Base-by-base conservation (phyloP, 768 basidiomycete species). In the Chalciporus piperatus region DNA sequence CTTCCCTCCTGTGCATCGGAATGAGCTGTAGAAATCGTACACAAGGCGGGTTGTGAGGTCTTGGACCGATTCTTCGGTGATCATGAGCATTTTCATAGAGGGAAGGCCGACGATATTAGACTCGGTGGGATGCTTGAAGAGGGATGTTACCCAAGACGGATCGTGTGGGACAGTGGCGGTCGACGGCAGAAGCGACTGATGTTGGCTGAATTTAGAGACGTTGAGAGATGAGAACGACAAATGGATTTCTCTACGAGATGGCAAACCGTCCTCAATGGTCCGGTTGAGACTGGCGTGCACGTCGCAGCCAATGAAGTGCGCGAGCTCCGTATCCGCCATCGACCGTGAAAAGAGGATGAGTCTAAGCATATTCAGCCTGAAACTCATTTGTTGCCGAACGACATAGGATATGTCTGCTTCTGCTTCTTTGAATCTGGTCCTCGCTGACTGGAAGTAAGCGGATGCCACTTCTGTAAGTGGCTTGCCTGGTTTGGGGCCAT, bases 391-490 rank as follows among this genome's bases (percentile, higher is more conserved):
- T 63, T 92, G 89, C 45, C 76, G 73, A 54, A 94, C 81, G 14
- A 79, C 70, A 55, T 85, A 84, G 6, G 79, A 78, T 8, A 87
- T 66, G 1, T 73, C 78, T 9, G 72, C 68, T 51, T 86, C 87
- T 13, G 77, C 75, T 68, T 89, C 89, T 57, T 80, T 84, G 67
- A 91, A 80, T 19, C 83, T 80, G 39, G 73, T 82, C 38, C 83
- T 79, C 23, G 91, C 87, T 0, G 89, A 87, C 48, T 79, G 74
- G 35, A 93, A 67, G 82, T 92, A 89, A 27, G 90, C 88, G 55
- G 88, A 83, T 2, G 92, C 91, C n/a, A 93, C 89, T 12, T 87
- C 82, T 2, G 89, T 89, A 14, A 94, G 72, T 2, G 91, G 84
- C 56, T 91, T 92, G 45, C 85, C 85, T 7, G 87, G 87, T 60